Evolutionary conservation across 352 stramenopile genomes (phyloP).

Genomic region (Globisporangium radiosum): DNA sequence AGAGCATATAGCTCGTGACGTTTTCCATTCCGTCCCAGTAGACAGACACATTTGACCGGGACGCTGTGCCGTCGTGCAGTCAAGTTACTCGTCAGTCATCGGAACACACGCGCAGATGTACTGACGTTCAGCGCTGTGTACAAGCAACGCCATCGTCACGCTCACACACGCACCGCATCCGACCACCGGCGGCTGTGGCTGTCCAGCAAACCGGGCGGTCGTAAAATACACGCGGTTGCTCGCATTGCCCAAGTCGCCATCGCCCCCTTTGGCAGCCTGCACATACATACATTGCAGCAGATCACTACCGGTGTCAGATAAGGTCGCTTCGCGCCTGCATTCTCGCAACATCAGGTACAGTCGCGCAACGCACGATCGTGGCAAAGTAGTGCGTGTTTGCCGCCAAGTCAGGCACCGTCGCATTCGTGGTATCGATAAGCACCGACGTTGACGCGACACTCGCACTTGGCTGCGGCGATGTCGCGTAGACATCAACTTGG

Average conservation of each 20-base stretch:
- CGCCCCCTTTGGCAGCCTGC: constrained; percentile 25
- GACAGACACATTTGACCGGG: constrained; percentile 20
- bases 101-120: too few relatives aligned
- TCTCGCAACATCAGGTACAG: neutral
- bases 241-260: constrained; percentile 18
- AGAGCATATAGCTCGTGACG: constrained; percentile 28
- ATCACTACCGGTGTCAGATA: neutral
- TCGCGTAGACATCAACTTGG: constrained; percentile 15
- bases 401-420: constrained; percentile 18
- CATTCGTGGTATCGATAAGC: constrained; percentile 13
- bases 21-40: constrained; percentile 25
- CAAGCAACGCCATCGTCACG: neutral
- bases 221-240: constrained; percentile 39
- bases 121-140: too few relatives aligned
- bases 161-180: constrained; percentile 38
- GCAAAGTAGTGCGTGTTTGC: constrained; percentile 28
- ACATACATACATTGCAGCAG: neutral
- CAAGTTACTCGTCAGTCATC: neutral
- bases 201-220: constrained; percentile 22
- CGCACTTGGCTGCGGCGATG: neutral
- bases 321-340: neutral
- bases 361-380: constrained; percentile 33
- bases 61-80: constrained; percentile 16
- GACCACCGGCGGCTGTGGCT: constrained; percentile 35
- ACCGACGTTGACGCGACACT: constrained; percentile 8